Base-by-base conservation (phyloP, 1,284 basidiomycete genomes). In the Amanita bisporigera region DNA sequence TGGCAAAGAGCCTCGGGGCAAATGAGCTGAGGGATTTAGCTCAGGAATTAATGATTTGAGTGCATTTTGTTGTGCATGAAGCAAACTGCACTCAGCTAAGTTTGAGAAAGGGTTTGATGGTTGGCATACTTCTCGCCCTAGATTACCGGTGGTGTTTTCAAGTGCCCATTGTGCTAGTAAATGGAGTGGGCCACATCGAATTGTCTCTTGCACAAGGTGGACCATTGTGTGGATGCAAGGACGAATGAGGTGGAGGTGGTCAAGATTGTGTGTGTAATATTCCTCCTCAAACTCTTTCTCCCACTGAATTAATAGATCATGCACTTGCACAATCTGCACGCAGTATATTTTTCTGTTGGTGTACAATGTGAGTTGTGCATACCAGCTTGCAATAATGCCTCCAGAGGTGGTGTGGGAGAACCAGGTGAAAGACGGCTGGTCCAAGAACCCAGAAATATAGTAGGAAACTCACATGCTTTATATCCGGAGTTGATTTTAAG, bases 351-450 rank as follows among this genome's bases (percentile, higher is more conserved):
- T 11, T 19, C 17, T 19, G 67, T 70, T 77, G 73, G 24, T 71
- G 64, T 9, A 79, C 60, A 19, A 79, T 61, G 1, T 73, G 74
- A 12, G 81, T 70, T 12, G 71, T 77, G 12, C 38, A 50, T 1
- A 80, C 80, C 12, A 82, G 73, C 38, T 76, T 76, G 71, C 81
- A 83, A 63, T 76, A 80, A 68, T 78, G 66, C 6, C 31, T 12
- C 73, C 75, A 83, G 64, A 78, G 78, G 9, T 41, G 19, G 1
- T 72, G 45, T 1, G 79, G 81, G 0, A 83, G 76, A 31, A 81
- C 64, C 2, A 40, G 64, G 33, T 71, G 67, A 26, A 82, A 67
- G 1, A 81, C 49, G 0, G 65, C 76, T 9, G 80, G 80, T 3
- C 73, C 75, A 19, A 81, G 72, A 6, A 75, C 78, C 68, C 71